Base-by-base conservation (phyloP, 2,329 filamentous ascomycete species). In the Seiridium unicorne region DNA sequence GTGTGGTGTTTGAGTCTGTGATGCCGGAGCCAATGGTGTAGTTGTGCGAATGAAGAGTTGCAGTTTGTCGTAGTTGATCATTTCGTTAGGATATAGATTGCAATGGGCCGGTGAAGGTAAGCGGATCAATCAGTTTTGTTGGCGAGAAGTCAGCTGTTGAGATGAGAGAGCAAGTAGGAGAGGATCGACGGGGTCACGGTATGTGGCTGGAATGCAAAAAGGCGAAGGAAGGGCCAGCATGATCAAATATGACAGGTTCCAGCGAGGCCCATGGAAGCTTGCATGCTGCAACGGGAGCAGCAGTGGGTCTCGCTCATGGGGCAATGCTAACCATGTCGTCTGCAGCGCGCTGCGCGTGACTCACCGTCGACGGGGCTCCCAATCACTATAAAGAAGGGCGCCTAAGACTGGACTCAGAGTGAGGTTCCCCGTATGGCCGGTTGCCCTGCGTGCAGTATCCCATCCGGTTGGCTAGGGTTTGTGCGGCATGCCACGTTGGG, bases 331-430 rank as follows among this genome's bases (percentile, higher is more conserved):
- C 32, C 34, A 49, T 38, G 64, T 60, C 60, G 60, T 63, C 62
- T 64, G 63, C 64, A 64, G 64, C 61, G 63, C 65, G 62, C 63
- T 69, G 62, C 59, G 18, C 18, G 65, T 72, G 69, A 72, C 60
- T 70, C 69, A 70, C 67, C 63, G 31, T 26, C 11, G 26, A 61
- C 64, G 66, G 70, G 70, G 69, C 69, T 61, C 62, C 70, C 68
- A 72, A 72, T 72, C 59, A 63, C 40, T 62, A 60, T 57, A 63
- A 36, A 61, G 62, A 66, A 67, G 66, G 69, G 68, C 68, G 60
- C 66, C 65, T 59, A 58, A 58, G 56, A 65, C 58, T 57, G 55
- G 58, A 44, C 60, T 59, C 60, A 32, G 49, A 35, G 34, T 53
- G 13, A 53, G 34, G 49, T 13, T 35, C 49, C 49, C 7, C 32